A percentile compares a stretch with the other conserved stretches of the same genome.
phyloP scores from a whole-genome alignment of 768 basidiomycete genomes.

The Termitomyces sp. region DNA sequence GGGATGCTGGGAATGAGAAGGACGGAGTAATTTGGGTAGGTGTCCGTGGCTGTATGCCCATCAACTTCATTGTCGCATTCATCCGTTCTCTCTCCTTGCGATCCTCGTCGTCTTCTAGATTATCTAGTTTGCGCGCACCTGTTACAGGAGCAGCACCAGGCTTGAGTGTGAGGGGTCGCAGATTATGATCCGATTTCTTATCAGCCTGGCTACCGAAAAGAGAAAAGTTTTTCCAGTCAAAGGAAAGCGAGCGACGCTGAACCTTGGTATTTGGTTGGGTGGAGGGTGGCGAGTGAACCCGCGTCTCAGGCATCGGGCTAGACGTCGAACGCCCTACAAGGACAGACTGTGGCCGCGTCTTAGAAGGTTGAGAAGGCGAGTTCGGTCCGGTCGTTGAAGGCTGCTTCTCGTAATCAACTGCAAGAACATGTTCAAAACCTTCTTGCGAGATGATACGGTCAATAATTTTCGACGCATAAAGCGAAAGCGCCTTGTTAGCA shows the following conservation, averaged over 20 bases:
- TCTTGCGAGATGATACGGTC: conserved; percentile 96
- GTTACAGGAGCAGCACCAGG: conserved; percentile 55
- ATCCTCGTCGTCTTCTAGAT: conserved; percentile 91
- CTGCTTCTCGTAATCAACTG: conserved; percentile 81
- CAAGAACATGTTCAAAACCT: conserved; percentile 94
- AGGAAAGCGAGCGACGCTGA: conserved; percentile 75
- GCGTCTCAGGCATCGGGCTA: conserved; percentile 27
- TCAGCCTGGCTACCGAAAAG: conserved; percentile 58
- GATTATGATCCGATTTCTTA: conserved; percentile 57
- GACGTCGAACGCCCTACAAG: conserved; percentile 43
- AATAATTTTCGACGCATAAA: conserved; percentile 97
- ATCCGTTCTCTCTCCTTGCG: conserved; percentile 81
- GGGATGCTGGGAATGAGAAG: conserved; percentile 21
- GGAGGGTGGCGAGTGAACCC: conserved; percentile 20
- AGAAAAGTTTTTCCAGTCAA: conserved; percentile 82
- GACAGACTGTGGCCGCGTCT: conserved; percentile 61
- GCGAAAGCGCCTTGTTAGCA: conserved; percentile 90
- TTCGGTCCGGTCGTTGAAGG: conserved; percentile 37
- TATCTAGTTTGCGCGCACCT: conserved; percentile 77
- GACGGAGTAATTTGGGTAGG: conserved; percentile 34
- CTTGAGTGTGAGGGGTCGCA: conserved; percentile 73
- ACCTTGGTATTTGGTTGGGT: conserved; percentile 33
- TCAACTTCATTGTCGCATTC: conserved; percentile 88
- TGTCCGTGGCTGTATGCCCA: conserved; percentile 77
- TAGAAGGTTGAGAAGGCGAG: conserved; percentile 28